Conservation (phyloP, 768 basidiomycete species). For the Psilocybe sp. region DNA sequence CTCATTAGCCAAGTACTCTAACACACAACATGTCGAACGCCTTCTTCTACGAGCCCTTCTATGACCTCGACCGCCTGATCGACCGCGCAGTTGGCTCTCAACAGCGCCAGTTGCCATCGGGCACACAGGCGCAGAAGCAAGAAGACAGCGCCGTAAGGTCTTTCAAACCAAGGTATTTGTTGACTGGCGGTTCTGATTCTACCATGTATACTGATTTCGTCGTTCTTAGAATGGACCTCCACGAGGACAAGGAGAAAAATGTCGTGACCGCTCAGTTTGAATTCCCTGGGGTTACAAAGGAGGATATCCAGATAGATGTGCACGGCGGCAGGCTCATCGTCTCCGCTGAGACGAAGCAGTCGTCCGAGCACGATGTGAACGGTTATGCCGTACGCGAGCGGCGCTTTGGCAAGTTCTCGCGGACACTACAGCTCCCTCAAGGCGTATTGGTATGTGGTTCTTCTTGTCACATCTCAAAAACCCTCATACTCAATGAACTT, state of each 20-base stretch:
- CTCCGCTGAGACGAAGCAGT: conserved; percentile 42
- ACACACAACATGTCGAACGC: conserved; percentile 1
- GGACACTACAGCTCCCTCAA: conserved; percentile 48
- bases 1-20: too few relatives aligned
- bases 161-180: conserved; percentile 30
- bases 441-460: conserved; percentile 48
- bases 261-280: conserved; percentile 55
- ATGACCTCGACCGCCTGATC: conserved; percentile 39
- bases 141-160: conserved; percentile 17
- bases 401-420: conserved; percentile 41
- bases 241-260: conserved; percentile 45
- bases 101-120: conserved; percentile 6
- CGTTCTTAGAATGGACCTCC: conserved; percentile 50
- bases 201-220: not conserved
- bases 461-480: too few relatives aligned
- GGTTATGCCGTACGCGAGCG: conserved; percentile 47
- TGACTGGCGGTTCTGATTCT: not conserved
- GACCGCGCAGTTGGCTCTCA: conserved; percentile 23
- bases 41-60: conserved; percentile 33
- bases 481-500: too few relatives aligned
- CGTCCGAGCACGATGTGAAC: conserved; percentile 28
- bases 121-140: conserved; percentile 5
- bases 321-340: conserved; percentile 47
- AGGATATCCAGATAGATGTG: conserved; percentile 50
- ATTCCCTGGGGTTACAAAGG: conserved; percentile 50